These are phyloP conservation scores for Fulvia fulva DNA, from an alignment of 2,329 filamentous ascomycete species.

Conservation along the genomic window DNA sequence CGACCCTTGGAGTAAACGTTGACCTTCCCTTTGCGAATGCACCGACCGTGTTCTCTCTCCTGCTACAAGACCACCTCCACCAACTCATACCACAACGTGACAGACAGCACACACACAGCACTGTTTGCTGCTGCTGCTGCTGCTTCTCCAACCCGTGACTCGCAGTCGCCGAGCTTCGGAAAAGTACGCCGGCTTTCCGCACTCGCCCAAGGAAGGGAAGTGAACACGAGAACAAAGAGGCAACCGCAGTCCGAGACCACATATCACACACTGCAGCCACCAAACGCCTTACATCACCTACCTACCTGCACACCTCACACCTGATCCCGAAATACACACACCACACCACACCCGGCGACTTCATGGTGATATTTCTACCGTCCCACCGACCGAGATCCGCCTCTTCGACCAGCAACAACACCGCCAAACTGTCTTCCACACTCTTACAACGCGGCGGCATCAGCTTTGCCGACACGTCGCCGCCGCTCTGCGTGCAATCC, in stretches of 20 bases:
- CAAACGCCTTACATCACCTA: background rate
- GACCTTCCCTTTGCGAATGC: background rate
- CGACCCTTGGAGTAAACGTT: background rate
- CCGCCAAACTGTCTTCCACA: conserved; percentile 95
- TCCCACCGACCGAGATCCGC: conserved; percentile 10
- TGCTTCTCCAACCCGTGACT: background rate
- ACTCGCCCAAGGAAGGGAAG: background rate
- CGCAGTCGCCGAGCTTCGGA: background rate
- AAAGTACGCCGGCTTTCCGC: background rate
- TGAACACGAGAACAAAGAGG: conserved; percentile 6
- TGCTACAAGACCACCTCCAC: background rate
- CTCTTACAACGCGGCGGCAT: conserved; percentile 77
- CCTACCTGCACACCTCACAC: conserved; percentile 3
- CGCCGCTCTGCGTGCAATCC: conserved; percentile 30
- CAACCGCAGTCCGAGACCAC: background rate
- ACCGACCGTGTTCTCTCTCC: background rate
- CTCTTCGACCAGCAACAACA: conserved; percentile 49
- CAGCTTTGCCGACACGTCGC: conserved; percentile 79
- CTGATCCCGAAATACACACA: background rate
- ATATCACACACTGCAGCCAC: background rate
- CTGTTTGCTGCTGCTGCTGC: background rate
- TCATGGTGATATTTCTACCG: conserved; percentile 25
- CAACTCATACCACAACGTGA: background rate
- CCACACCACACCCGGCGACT: background rate
- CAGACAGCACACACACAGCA: background rate